phyloP scores from a whole-genome alignment of 139 green algal species.

The Auxenochlorella protothecoides region DNA sequence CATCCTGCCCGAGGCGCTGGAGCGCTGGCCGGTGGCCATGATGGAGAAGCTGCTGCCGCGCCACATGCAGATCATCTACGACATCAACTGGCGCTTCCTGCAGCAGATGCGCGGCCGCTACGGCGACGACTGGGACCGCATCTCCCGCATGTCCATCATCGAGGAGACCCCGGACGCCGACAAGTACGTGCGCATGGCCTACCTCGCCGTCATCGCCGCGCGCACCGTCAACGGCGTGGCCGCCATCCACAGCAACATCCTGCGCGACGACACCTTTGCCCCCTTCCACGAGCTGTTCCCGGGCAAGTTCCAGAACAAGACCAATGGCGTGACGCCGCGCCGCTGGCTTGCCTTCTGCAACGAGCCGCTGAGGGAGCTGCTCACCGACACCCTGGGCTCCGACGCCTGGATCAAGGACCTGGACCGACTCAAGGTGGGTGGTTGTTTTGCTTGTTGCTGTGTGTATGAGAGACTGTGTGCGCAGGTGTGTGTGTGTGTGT shows the following conservation, averaged over 20 bases:
- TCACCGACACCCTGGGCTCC: conserved; percentile 75
- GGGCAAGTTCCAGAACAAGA: conserved; percentile 96
- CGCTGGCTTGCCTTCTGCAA: conserved; percentile 95
- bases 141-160: conserved; percentile 89
- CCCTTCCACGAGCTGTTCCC: conserved; percentile 55
- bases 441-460: not conserved
- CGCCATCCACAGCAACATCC: conserved; percentile 75
- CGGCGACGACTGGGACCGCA: conserved; percentile 75
- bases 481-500: no score
- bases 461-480: not conserved
- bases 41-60: conserved; percentile 93
- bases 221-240: conserved; percentile 93
- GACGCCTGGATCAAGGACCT: conserved; percentile 88
- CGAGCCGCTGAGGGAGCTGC: conserved; percentile 71
- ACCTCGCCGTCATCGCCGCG: conserved; percentile 79
- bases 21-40: conserved; percentile 88
- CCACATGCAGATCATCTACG: conserved; percentile 99
- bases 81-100: conserved; percentile 98
- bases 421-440: conserved; percentile 27
- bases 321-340: conserved; percentile 84
- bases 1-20: conserved; percentile 93
- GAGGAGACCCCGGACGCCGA: conserved; percentile 68
- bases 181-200: conserved; percentile 92
- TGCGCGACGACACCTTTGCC: conserved; percentile 30
- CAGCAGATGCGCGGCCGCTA: conserved; percentile 70